phyloP scores from a whole-genome alignment of 2,329 filamentous ascomycete genomes.

The Talaromyces atroroseus region DNA sequence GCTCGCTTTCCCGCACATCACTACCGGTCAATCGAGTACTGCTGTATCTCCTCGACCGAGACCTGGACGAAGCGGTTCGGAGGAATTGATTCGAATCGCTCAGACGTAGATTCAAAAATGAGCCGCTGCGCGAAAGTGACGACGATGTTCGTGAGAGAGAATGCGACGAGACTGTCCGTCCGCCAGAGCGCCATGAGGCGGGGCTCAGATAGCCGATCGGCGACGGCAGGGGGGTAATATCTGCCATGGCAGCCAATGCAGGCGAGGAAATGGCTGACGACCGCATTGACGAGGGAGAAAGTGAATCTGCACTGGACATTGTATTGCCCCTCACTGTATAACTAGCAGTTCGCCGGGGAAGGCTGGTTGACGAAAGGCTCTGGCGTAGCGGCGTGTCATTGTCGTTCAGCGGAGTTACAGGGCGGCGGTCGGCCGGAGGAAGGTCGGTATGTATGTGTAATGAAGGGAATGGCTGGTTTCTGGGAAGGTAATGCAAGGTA shows the following conservation, averaged over 20 bases:
- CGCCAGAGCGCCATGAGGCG: conserved; percentile 44
- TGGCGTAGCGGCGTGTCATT: conserved; percentile 33
- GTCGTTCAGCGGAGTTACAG: conserved; percentile 26
- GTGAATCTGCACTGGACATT: conserved; percentile 38
- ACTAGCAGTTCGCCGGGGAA: conserved; percentile 42
- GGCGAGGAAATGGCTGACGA: conserved; percentile 62
- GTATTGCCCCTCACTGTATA: conserved; percentile 33
- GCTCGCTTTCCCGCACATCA: conserved; percentile 17
- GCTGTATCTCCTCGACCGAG: conserved; percentile 36
- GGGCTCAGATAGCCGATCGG: conserved; percentile 53
- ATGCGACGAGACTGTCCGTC: conserved; percentile 55
- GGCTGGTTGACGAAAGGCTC: conserved; percentile 38
- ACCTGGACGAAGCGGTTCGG: conserved; percentile 25
- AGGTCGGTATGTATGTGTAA: conserved; percentile 35
- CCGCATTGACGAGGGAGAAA: conserved; percentile 57
- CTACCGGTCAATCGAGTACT: conserved; percentile 28
- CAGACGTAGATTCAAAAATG: conserved; percentile 28
- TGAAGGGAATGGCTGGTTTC: conserved; percentile 19
- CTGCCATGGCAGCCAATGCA: conserved; percentile 67
- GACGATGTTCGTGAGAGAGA: conserved; percentile 40
- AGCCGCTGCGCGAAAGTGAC: conserved; percentile 33
- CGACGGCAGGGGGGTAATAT: conserved; percentile 73
- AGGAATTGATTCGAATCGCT: conserved; percentile 33
- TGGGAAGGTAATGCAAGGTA: conserved; percentile 7
- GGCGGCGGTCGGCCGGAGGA: conserved; percentile 16